Percentiles rank a stretch among this genome's conserved stretches.
These are phyloP conservation scores for Xylaria polymorpha DNA, from an alignment of 2,329 filamentous ascomycete genomes.

Conservation along the genomic window DNA sequence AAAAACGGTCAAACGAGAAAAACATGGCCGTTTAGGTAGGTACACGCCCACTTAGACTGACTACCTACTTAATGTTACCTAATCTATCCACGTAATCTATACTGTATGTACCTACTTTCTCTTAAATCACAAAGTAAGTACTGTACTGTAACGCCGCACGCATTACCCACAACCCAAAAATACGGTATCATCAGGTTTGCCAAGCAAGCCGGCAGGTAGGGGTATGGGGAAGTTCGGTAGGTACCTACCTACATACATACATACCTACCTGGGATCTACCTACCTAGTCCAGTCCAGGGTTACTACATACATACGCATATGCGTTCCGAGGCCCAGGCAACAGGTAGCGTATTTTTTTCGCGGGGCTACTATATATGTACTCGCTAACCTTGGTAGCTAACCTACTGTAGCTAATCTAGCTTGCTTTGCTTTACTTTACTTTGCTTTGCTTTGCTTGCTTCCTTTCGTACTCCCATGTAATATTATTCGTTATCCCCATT, in stretches of 20 bases:
- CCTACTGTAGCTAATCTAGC: no score
- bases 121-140: no score
- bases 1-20: not conserved
- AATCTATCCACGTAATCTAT: not conserved
- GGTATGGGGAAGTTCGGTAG: not conserved
- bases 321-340: not conserved
- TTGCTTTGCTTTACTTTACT: no score
- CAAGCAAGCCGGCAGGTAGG: not conserved
- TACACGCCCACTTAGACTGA: conserved; percentile 15
- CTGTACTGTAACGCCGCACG: not conserved
- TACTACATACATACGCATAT: not conserved
- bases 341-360: not conserved
- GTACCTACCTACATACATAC: no score
- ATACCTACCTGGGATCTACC: not conserved
- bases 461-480: conserved; percentile 20
- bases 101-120: not conserved
- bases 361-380: not conserved
- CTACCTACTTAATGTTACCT: not conserved
- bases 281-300: not conserved
- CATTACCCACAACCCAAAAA: not conserved
- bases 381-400: no score
- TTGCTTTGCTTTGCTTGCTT: not conserved
- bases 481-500: conserved; percentile 4
- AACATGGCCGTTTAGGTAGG: conserved; percentile 3
- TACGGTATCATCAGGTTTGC: not conserved